A percentile compares a stretch with the other conserved stretches of the same genome.
phyloP scores from a whole-genome alignment of 805 yeast species.

The Hanseniaspora taiwanica region DNA sequence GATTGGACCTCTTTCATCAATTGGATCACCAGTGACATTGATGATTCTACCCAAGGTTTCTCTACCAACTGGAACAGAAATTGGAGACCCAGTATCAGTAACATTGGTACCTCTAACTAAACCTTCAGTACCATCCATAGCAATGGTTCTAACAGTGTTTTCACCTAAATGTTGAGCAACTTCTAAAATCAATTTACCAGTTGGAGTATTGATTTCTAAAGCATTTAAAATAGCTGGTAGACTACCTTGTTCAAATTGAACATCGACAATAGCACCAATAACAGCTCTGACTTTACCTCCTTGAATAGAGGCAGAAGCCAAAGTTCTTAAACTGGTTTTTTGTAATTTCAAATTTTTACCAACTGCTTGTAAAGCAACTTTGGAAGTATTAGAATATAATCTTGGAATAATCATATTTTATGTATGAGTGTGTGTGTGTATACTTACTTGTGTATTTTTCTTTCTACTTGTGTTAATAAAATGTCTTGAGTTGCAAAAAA shows the following conservation, averaged over 20 bases:
- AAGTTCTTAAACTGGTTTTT: slow-evolving; percentile 12
- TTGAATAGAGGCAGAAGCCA: slow-evolving; percentile 36
- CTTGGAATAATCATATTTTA: slow-evolving; percentile 38
- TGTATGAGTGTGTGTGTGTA: slow-evolving; percentile 4
- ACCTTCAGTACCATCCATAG: slow-evolving; percentile 99
- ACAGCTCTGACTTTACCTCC: slow-evolving; percentile 91
- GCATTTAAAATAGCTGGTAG: slow-evolving; percentile 97
- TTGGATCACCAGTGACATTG: slow-evolving; percentile 98
- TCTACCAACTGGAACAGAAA: slow-evolving; percentile 98
- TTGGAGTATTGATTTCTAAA: slow-evolving; percentile 69
- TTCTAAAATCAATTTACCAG: slow-evolving; percentile 82
- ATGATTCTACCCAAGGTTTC: slow-evolving; percentile 98
- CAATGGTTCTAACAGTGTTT: slow-evolving; percentile 99
- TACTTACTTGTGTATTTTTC: background rate
- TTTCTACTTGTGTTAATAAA: background rate
- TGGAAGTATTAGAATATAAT: slow-evolving; percentile 53
- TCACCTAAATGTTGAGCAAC: slow-evolving; percentile 99
- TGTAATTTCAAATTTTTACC: slow-evolving; percentile 60
- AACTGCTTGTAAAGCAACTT: slow-evolving; percentile 81
- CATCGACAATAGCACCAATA: slow-evolving; percentile 99
- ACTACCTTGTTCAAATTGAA: slow-evolving; percentile 94
- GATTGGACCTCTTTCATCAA: slow-evolving; percentile 99
- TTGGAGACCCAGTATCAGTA: slow-evolving; percentile 94
- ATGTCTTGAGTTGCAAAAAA: too few species aligned
- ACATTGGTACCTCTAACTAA: slow-evolving; percentile 93